Evolutionary conservation across 495 filamentous ascomycete genomes (phyloP).

Genomic region (Penicillium canariense): DNA sequence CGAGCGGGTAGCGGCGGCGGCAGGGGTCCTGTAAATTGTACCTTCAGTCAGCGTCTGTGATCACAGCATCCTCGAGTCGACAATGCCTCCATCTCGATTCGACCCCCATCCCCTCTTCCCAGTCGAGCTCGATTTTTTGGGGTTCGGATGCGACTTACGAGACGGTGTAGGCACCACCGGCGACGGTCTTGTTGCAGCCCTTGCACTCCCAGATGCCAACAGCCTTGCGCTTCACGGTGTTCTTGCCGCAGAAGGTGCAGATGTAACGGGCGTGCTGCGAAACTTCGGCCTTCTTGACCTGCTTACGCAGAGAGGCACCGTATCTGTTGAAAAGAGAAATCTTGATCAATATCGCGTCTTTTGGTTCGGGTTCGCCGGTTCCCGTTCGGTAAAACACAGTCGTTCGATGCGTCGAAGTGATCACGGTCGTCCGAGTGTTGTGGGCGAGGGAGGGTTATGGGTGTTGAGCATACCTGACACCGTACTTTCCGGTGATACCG

Average conservation of each 20-base stretch:
- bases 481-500: slow-evolving; percentile 76
- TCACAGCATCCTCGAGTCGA: neutral
- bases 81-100: neutral
- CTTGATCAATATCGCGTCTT: slow-evolving; percentile 30
- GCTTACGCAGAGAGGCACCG: slow-evolving; percentile 99
- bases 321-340: slow-evolving; percentile 57
- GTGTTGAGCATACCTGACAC: slow-evolving; percentile 56
- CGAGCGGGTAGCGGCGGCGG: slow-evolving; percentile 92
- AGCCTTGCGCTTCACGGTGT: slow-evolving; percentile 83
- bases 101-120: neutral
- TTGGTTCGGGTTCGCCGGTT: slow-evolving; percentile 15
- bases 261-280: slow-evolving; percentile 90
- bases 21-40: slow-evolving; percentile 70
- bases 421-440: slow-evolving; percentile 26
- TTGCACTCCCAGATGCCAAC: slow-evolving; percentile 98
- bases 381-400: slow-evolving; percentile 4
- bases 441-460: slow-evolving; percentile 16
- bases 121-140: neutral
- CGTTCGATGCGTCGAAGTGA: slow-evolving; percentile 5
- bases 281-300: slow-evolving; percentile 99
- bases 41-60: slow-evolving; percentile 20
- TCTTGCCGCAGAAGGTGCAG: slow-evolving; percentile 93
- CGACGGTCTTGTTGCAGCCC: slow-evolving; percentile 88
- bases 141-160: slow-evolving; percentile 64
- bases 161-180: slow-evolving; percentile 94